Evolutionary conservation across 2,329 filamentous ascomycete genomes (phyloP).

Genomic region (Fusarium pseudoanthophilum): DNA sequence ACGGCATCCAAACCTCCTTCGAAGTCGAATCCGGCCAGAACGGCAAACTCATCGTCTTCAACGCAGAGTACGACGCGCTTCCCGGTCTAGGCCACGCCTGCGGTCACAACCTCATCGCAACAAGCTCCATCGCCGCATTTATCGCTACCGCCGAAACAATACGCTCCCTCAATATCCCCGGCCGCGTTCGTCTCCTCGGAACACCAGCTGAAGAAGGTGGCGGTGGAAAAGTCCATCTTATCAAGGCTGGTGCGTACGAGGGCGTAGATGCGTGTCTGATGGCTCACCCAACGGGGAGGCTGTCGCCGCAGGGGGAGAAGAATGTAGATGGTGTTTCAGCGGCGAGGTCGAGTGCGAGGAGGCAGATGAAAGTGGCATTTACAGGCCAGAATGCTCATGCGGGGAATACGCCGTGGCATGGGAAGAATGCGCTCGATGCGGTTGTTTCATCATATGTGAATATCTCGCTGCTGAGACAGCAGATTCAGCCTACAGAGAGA

Average conservation of each 20-base stretch:
- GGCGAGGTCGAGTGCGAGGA: constrained; percentile 61
- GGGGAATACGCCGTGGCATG: constrained; percentile 67
- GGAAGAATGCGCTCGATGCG: constrained; percentile 69
- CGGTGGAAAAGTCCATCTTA: constrained; percentile 61
- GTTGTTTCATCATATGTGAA: constrained; percentile 60
- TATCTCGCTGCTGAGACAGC: constrained; percentile 65
- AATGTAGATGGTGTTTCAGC: constrained; percentile 48
- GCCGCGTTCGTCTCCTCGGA: constrained; percentile 45
- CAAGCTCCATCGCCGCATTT: constrained; percentile 28
- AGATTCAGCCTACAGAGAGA: constrained; percentile 62
- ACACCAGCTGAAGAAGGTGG: constrained; percentile 66
- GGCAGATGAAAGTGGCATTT: constrained; percentile 62
- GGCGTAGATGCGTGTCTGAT: constrained; percentile 49
- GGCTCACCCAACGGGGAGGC: constrained; percentile 39
- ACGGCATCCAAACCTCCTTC: constrained; percentile 21
- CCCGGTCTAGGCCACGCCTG: constrained; percentile 30
- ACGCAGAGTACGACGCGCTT: constrained; percentile 33
- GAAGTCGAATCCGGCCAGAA: constrained; percentile 23
- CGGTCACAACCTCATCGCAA: constrained; percentile 31
- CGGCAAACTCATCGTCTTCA: constrained; percentile 28
- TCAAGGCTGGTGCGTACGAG: constrained; percentile 57
- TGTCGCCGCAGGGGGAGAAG: not conserved
- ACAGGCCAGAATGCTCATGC: constrained; percentile 67
- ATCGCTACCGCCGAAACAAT: constrained; percentile 31
- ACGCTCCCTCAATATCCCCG: not conserved